Evolutionary conservation across 1,284 basidiomycete species (phyloP), one percentile per base, ranked within the genome.

Genomic region (Takashimella koratensis): DNA sequence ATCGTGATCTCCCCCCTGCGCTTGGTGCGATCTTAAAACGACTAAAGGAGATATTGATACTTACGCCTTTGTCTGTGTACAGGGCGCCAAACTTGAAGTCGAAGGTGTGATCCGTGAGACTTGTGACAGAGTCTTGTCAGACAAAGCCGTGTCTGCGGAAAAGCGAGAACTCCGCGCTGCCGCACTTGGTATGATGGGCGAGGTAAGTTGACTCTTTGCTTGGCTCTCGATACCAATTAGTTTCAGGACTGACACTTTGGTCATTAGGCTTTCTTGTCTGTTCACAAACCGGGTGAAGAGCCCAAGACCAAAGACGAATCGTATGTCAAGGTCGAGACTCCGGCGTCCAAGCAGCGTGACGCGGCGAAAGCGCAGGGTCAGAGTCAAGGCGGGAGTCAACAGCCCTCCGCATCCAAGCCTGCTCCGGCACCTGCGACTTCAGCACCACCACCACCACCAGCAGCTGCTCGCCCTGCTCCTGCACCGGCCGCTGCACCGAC

Each of bases 41-140:
- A 10, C 4, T n/a, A 42, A 21, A 22, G 10, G 42, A 4, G 20
- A 43, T 5, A 13, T 27, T 25, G 46, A 4, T 51, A 64, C 62
- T 52, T 44, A 51, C 22, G 40, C 30, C 51, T 44, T 12, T 48
- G 5, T 20, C 51, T n/a, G 8, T 36, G 30, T 40, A 12, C 64
- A 90, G 87, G 92, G 94, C 3, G 88, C 94, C 23, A 97, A 96
- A 71, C 83, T 98, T 19, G 95, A 98, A 74, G 85, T 98, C 47
- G 94, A 98, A 73, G 89, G 88, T 16, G 86, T 98, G 26, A 80
- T 98, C 10, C 84, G 95, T 36, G 95, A 98, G 73, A 90, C 90
- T 0, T 94, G 91, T 70, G 95, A 98, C 65, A 83, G 85, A 20
- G 82, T 98, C 16, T 80, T 99, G 4, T 75, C 77, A 21, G 80